phyloP scores from a whole-genome alignment of 1,284 basidiomycete species.

The Psilocybe mexicana region DNA sequence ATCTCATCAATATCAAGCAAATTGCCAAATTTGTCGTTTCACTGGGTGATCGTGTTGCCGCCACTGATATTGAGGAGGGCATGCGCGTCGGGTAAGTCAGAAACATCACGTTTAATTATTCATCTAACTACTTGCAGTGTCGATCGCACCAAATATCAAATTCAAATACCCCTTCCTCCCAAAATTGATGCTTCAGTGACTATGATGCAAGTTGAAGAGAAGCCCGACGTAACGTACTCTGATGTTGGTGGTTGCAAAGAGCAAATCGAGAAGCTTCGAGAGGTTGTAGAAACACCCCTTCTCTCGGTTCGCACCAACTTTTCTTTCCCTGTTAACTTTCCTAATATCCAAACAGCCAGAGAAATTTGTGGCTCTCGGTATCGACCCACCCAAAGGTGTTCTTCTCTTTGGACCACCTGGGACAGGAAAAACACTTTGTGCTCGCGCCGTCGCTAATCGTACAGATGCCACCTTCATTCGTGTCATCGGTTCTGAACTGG shows the following conservation, averaged over 20 bases:
- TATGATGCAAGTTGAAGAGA: conserved; percentile 99
- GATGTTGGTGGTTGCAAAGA: conserved; percentile 99
- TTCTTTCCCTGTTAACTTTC: neutral
- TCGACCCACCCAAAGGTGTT: conserved; percentile 98
- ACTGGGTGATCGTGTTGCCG: conserved; percentile 93
- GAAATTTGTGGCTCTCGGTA: conserved; percentile 96
- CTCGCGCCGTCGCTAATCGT: conserved; percentile 96
- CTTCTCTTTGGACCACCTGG: conserved; percentile 96
- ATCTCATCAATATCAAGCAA: conserved; percentile 99
- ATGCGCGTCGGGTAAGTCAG: conserved; percentile 93
- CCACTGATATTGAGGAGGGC: conserved; percentile 98
- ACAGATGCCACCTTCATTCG: conserved; percentile 99
- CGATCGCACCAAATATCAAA: conserved; percentile 96
- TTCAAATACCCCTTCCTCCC: conserved; percentile 99
- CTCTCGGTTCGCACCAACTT: conserved; percentile 63
- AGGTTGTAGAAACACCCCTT: conserved; percentile 98
- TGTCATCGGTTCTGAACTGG: conserved; percentile 97
- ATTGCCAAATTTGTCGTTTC: conserved; percentile 99
- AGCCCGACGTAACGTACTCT: conserved; percentile 97
- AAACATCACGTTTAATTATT: neutral
- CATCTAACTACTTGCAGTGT: conserved; percentile 49
- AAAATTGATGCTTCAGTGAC: conserved; percentile 99
- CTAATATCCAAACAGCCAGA: conserved; percentile 72
- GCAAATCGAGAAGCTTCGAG: conserved; percentile 98
- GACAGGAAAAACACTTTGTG: conserved; percentile 98